Evolutionary conservation across 768 basidiomycete species (phyloP), one percentile per base, ranked within the genome.

Genomic region (Galerina sulciceps): DNA sequence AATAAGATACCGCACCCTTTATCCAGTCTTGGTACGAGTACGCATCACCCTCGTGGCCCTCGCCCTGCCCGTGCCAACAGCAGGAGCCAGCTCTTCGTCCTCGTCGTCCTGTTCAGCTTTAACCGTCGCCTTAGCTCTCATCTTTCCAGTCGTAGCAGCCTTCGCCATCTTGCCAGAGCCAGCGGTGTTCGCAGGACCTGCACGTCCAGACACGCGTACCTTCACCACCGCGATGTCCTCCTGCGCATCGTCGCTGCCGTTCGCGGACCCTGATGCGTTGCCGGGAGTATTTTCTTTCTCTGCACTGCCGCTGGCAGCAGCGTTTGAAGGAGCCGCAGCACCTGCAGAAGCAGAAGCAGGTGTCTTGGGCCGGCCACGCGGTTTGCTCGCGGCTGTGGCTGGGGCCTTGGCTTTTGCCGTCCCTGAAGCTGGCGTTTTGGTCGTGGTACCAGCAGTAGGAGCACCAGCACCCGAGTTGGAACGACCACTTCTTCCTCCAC

Each of bases 271-370:
- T 0, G 60, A 63, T 13, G 62, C 65, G 3, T 67, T 60, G 6
- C 70, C 71, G 1, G 74, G 71, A 1, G 76, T 65, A 52, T 80
- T 80, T 66, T 81, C 79, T 59, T 82, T 81, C 53, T 80, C 73
- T 5, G 68, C 69, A 8, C 59, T 68, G 6, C 67, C 63, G 36
- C 69, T 31, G 26, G 26, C 26, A 31, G 5, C 26, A 31, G 26
- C 65, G 36, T 61, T 35, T n/a, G 56, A n/a, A 18, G 58, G 44
- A 8, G 51, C 15, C 26, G 57, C 34, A 9, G 58, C 37, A n/a
- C 52, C 22, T 2, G 58, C 69, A 34, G 76, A 74, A 15, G 72
- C 74, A 22, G 74, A 73, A 10, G 72, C 71, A n/a, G 75, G 75
- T 0, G 72, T 75, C 67, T 72, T 78, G 52, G 67, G 69, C 31